Evolutionary conservation across 148 eudicot species (phyloP).

Genomic region (Gaultheria prostrata): DNA sequence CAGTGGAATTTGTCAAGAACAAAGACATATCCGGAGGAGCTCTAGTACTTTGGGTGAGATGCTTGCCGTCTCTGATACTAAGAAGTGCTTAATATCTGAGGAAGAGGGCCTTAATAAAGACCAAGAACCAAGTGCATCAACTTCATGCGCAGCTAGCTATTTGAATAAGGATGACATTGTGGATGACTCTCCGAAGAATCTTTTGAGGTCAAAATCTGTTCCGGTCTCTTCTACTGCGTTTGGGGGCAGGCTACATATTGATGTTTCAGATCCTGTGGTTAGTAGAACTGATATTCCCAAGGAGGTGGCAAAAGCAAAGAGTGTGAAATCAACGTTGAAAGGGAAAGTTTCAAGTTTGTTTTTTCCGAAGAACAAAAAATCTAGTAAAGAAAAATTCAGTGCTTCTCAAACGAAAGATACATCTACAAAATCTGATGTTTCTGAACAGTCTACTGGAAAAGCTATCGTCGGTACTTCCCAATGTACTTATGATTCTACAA

Average conservation of each 20-base stretch:
- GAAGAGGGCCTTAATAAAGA: constrained; percentile 34
- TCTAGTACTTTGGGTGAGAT: constrained; percentile 94
- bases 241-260: constrained; percentile 34
- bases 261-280: constrained; percentile 32
- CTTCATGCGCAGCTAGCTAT: constrained; percentile 42
- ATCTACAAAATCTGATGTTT: constrained; percentile 27
- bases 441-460: constrained; percentile 27
- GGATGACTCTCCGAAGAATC: constrained; percentile 49
- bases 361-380: constrained; percentile 67
- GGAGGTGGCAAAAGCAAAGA: constrained; percentile 42
- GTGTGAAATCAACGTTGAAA: constrained; percentile 58
- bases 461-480: constrained; percentile 19
- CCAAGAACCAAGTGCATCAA: constrained; percentile 49
- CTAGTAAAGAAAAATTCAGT: constrained; percentile 45
- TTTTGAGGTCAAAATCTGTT: constrained; percentile 84
- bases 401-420: constrained; percentile 33
- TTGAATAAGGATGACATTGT: constrained; percentile 30
- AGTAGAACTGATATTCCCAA: constrained; percentile 35
- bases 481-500: constrained; percentile 25
- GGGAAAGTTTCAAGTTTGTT: constrained; percentile 85
- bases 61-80: constrained; percentile 90
- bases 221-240: constrained; percentile 58
- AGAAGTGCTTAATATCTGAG: constrained; percentile 42
- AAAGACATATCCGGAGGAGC: constrained; percentile 54
- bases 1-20: constrained; percentile 52